These are phyloP conservation scores for Cryptococcus neoformans DNA, from an alignment of 1,284 basidiomycete genomes.

Conservation along the genomic window DNA sequence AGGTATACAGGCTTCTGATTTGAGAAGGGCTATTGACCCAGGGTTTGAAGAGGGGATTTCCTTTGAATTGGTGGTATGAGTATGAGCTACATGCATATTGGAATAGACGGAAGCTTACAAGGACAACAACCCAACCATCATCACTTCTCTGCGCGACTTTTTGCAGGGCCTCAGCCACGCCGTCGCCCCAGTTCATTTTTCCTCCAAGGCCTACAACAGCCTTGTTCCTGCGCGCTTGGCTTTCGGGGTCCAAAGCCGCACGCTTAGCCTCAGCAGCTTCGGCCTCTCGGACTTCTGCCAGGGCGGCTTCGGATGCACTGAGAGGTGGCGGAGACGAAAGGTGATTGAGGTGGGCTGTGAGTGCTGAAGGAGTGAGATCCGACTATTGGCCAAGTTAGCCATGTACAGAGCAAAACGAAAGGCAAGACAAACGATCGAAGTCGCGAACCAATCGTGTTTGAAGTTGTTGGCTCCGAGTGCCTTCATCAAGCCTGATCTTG, in stretches of 20 bases:
- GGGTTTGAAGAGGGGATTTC: conserved; percentile 33
- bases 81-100: background rate
- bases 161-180: conserved; percentile 62
- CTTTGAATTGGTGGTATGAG: conserved; percentile 10
- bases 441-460: conserved; percentile 76
- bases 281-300: conserved; percentile 68
- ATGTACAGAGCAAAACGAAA: background rate
- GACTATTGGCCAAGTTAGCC: conserved; percentile 18
- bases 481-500: conserved; percentile 68
- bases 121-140: conserved; percentile 57
- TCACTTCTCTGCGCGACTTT: conserved; percentile 55
- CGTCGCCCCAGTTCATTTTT: conserved; percentile 60
- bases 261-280: conserved; percentile 55
- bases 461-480: conserved; percentile 72
- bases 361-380: conserved; percentile 55
- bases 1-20: conserved; percentile 37
- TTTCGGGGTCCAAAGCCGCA: conserved; percentile 37
- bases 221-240: conserved; percentile 29
- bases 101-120: conserved; percentile 55
- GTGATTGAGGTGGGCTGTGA: conserved; percentile 70
- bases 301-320: conserved; percentile 73
- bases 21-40: conserved; percentile 30
- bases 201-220: conserved; percentile 43
- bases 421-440: conserved; percentile 59
- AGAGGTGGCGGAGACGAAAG: conserved; percentile 72